Conservation (phyloP, 148 eudicot genomes). For the Pharnaceum exiguum region DNA sequence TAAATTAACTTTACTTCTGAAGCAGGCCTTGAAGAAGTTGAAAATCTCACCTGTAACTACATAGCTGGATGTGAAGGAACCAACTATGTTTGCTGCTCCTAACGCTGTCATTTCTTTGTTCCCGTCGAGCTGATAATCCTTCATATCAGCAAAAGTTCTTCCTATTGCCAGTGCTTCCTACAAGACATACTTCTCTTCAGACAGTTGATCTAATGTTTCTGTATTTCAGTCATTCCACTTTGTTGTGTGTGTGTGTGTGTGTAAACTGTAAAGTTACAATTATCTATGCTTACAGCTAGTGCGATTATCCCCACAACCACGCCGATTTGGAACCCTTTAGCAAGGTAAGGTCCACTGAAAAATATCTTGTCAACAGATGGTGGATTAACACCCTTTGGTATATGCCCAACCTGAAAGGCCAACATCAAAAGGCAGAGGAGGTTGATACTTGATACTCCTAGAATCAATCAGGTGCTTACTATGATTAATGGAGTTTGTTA, state of each 20-base stretch:
- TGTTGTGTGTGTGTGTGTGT: too few species aligned
- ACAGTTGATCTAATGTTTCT: background rate
- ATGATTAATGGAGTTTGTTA: background rate
- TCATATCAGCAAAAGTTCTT: slow-evolving; percentile 62
- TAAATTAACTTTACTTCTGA: too few species aligned
- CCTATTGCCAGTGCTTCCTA: slow-evolving; percentile 77
- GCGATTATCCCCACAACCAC: slow-evolving; percentile 57
- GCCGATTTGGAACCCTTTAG: slow-evolving; percentile 54
- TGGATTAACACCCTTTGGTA: slow-evolving; percentile 61
- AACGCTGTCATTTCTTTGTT: slow-evolving; percentile 77
- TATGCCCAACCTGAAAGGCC: slow-evolving; percentile 51
- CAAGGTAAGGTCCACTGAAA: slow-evolving; percentile 44
- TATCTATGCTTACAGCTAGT: slow-evolving; percentile 41
- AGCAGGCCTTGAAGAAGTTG: background rate
- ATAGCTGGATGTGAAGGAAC: slow-evolving; percentile 69
- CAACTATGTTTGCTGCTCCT: slow-evolving; percentile 58
- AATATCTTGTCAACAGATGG: slow-evolving; percentile 58
- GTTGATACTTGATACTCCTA: background rate
- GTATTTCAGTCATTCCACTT: too few species aligned
- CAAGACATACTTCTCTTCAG: too few species aligned
- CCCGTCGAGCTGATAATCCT: slow-evolving; percentile 63
- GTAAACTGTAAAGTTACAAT: background rate
- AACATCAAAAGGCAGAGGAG: background rate
- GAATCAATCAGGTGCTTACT: background rate
- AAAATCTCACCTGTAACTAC: slow-evolving; percentile 44